Percentiles rank a stretch among this genome's conserved stretches.
phyloP scores from a whole-genome alignment of 768 basidiomycete species.

The Suillus cothurnatus region DNA sequence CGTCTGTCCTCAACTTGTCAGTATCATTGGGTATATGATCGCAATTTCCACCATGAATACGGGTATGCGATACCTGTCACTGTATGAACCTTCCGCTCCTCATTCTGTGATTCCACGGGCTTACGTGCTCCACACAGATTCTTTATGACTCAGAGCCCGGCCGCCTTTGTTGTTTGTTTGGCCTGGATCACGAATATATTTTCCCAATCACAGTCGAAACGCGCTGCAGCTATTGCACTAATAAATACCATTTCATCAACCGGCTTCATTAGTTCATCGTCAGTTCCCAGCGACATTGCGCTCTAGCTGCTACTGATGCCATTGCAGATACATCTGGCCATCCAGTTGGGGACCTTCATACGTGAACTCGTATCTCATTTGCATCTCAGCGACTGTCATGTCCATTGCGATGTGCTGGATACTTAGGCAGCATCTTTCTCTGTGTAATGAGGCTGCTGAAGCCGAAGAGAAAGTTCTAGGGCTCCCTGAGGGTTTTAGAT shows the following conservation, averaged over 20 bases:
- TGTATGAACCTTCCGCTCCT: constrained; percentile 40
- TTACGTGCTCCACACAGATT: constrained; percentile 47
- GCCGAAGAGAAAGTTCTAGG: no score
- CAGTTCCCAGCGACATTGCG: constrained; percentile 33
- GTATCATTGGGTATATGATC: no score
- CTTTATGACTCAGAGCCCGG: constrained; percentile 70
- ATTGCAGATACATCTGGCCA: constrained; percentile 63
- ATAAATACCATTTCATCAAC: constrained; percentile 79
- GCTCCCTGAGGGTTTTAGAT: no score
- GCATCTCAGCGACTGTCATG: no score
- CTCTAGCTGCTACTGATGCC: neutral
- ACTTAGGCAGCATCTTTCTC: no score
- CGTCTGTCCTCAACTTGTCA: no score
- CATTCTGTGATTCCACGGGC: neutral
- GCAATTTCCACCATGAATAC: no score
- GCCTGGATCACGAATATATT: constrained; percentile 57
- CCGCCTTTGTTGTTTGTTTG: constrained; percentile 65
- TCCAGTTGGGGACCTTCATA: constrained; percentile 70
- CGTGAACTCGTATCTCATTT: constrained; percentile 62
- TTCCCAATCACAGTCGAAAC: constrained; percentile 77
- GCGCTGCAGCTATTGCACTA: constrained; percentile 78
- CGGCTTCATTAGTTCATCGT: constrained; percentile 82
- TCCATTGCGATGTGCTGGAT: no score
- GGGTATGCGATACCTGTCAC: constrained; percentile 68
- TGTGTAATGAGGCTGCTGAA: no score